phyloP scores from a whole-genome alignment of 495 filamentous ascomycete species.

The Penicillium paxilli region DNA sequence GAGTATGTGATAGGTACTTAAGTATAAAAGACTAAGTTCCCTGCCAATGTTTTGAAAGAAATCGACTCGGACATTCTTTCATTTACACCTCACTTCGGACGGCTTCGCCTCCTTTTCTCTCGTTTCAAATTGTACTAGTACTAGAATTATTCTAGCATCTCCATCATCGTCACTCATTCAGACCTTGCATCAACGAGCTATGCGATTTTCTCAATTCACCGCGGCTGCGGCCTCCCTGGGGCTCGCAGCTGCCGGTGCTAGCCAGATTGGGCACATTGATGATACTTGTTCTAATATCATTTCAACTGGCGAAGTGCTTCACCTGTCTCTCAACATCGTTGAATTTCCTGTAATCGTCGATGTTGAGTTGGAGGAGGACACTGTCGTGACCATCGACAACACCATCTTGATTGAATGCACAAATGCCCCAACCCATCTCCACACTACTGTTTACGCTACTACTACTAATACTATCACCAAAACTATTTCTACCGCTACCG shows the following conservation, averaged over 20 bases:
- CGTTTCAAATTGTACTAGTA: not conserved
- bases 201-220: constrained; percentile 5
- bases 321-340: constrained; percentile 17
- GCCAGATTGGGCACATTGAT: constrained; percentile 1
- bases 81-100: not conserved
- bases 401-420: constrained; percentile 19
- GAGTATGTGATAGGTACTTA: no score
- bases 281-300: constrained; percentile 15
- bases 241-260: constrained; percentile 9
- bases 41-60: no score
- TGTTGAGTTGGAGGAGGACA: constrained; percentile 14
- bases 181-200: not conserved
- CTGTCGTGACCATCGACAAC: constrained; percentile 15
- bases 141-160: no score
- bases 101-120: not conserved
- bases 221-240: constrained; percentile 14
- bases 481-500: constrained; percentile 17
- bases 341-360: constrained; percentile 17
- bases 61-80: no score
- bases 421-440: constrained; percentile 16
- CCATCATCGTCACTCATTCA: constrained; percentile 4
- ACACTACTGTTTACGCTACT: constrained; percentile 16
- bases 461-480: constrained; percentile 16
- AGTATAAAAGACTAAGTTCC: no score
- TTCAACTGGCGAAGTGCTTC: constrained; percentile 17